These are phyloP conservation scores for Capsicum pubescens DNA, from an alignment of 257 asterid genomes.

Conservation along the genomic window DNA sequence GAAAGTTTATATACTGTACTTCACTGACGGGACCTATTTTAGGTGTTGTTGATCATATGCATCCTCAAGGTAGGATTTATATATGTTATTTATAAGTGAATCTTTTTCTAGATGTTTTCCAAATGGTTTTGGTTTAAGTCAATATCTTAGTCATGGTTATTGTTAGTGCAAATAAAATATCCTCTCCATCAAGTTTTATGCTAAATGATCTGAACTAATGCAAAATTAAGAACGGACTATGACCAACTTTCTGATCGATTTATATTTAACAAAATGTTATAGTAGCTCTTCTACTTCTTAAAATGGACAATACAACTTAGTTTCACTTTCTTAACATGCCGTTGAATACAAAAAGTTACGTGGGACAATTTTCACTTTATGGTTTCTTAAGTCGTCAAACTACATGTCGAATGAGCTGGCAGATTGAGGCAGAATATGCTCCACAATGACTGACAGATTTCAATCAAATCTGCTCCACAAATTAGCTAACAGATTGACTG, in stretches of 20 bases:
- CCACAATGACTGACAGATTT: too few relatives aligned
- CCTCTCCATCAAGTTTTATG: not conserved
- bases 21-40: slow-evolving; percentile 83
- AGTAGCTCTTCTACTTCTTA: slow-evolving; percentile 7
- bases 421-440: too few relatives aligned
- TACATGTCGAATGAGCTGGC: too few relatives aligned
- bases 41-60: slow-evolving; percentile 92
- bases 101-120: not conserved
- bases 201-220: not conserved
- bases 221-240: not conserved
- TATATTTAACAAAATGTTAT: not conserved
- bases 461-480: too few relatives aligned
- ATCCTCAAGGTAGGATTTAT: slow-evolving; percentile 70
- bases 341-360: not conserved
- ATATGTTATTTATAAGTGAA: not conserved
- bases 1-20: slow-evolving; percentile 90
- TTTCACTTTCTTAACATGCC: not conserved
- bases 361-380: not conserved
- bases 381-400: not conserved
- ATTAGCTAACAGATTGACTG: too few relatives aligned
- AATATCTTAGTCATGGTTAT: not conserved
- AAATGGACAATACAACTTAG: not conserved
- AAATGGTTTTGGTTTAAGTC: not conserved
- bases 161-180: not conserved
- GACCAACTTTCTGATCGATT: not conserved